These are phyloP conservation scores for Mycena vitilis DNA, from an alignment of 768 basidiomycete species.

Conservation along the genomic window DNA sequence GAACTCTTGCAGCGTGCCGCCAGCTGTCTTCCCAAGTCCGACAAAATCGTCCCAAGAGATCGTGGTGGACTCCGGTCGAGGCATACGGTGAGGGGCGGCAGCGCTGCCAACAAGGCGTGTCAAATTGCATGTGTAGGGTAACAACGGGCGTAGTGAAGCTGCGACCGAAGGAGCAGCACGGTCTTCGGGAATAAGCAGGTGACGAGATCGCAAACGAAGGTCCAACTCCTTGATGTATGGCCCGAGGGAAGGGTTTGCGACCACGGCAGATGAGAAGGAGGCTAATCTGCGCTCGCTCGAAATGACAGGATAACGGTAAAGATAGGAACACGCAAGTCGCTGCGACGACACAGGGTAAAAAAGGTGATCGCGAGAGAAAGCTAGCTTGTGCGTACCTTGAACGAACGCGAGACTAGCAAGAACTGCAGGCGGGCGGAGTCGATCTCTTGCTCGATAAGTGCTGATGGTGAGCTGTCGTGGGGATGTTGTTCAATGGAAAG, in stretches of 20 bases:
- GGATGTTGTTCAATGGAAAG: slow-evolving; percentile 14
- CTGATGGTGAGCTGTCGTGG: neutral
- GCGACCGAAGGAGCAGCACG: neutral
- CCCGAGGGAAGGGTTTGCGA: neutral
- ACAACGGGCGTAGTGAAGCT: neutral
- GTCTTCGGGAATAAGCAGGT: neutral
- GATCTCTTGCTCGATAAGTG: neutral
- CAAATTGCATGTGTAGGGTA: neutral
- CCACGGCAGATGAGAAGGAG: neutral
- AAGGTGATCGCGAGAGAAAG: neutral
- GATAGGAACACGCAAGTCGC: neutral
- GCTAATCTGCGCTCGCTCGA: neutral
- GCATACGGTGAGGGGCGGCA: neutral
- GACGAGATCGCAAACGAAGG: neutral
- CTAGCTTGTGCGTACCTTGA: neutral
- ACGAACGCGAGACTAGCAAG: slow-evolving; percentile 14
- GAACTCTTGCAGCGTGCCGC: slow-evolving; percentile 8
- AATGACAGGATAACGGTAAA: slow-evolving; percentile 5
- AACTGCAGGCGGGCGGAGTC: slow-evolving; percentile 1
- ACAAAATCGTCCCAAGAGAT: slow-evolving; percentile 2
- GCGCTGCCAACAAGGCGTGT: neutral
- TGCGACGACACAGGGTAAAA: neutral
- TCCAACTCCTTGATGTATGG: neutral
- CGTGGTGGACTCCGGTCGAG: neutral
- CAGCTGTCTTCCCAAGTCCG: neutral